A percentile compares a stretch with the other conserved stretches of the same genome.
Evolutionary conservation across 345 rosid genomes (phyloP).

Genomic region (Noccaea bulbosa): DNA sequence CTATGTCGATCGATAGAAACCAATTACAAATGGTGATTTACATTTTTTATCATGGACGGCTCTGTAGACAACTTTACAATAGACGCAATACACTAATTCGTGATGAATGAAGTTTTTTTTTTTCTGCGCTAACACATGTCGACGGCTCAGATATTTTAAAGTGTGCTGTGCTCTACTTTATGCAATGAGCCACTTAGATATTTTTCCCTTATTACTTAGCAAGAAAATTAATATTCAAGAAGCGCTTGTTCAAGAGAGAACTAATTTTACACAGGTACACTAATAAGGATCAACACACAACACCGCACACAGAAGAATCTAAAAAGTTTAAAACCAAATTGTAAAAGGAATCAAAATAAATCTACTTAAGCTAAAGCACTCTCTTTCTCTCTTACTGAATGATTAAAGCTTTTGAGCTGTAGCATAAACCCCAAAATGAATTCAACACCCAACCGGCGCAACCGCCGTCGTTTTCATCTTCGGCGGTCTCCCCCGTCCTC

Average conservation of each 20-base stretch:
- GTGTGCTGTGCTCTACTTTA: too few species aligned
- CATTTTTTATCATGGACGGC: too few species aligned
- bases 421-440: neutral
- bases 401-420: neutral
- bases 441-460: slow-evolving; percentile 62
- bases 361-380: neutral
- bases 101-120: too few species aligned
- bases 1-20: neutral
- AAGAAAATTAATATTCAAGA: too few species aligned
- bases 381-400: neutral
- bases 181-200: too few species aligned
- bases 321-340: slow-evolving; percentile 20
- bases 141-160: too few species aligned
- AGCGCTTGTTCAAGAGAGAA: too few species aligned
- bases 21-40: neutral
- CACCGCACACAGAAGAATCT: neutral
- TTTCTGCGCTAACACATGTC: too few species aligned
- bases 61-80: too few species aligned
- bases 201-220: too few species aligned
- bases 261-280: too few species aligned
- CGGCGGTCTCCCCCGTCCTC: slow-evolving; percentile 81
- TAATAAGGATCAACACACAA: neutral
- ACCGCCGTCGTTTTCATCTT: slow-evolving; percentile 68
- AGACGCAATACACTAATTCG: too few species aligned
- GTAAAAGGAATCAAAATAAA: neutral